Evolutionary conservation across 495 filamentous ascomycete genomes (phyloP).

Genomic region (Talaromyces ruber): DNA sequence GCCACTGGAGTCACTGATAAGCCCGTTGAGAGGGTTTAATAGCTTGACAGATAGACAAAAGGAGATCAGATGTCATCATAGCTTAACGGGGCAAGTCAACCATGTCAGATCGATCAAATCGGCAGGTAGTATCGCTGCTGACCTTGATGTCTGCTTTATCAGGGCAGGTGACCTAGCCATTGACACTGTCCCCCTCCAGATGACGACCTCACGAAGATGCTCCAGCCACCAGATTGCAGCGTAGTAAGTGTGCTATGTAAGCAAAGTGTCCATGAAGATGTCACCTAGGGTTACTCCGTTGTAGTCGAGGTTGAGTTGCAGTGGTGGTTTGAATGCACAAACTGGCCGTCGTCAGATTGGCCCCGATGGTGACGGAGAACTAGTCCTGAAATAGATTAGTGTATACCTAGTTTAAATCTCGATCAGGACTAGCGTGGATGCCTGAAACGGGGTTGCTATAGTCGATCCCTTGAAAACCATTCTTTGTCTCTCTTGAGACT

Average conservation of each 20-base stretch:
- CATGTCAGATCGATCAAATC: neutral
- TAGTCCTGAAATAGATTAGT: neutral
- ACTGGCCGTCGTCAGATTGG: neutral
- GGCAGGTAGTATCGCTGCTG: neutral
- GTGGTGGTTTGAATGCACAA: neutral
- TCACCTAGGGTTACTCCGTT: neutral
- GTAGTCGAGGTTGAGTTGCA: neutral
- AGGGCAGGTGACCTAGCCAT: neutral
- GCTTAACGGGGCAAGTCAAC: neutral
- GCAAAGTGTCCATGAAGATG: neutral
- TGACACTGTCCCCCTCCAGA: neutral
- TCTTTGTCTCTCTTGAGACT: neutral
- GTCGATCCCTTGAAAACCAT: neutral
- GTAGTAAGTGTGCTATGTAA: neutral
- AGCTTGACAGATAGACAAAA: neutral
- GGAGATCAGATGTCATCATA: neutral
- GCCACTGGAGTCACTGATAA: neutral
- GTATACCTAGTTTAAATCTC: neutral
- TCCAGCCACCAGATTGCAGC: neutral
- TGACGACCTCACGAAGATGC: neutral
- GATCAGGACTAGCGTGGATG: neutral
- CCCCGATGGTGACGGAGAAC: neutral
- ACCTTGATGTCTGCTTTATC: neutral
- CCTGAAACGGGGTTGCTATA: neutral
- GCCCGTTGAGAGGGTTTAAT: neutral